Evolutionary conservation across 2,329 filamentous ascomycete species (phyloP), one percentile per base, ranked within the genome.

Genomic region (Botrytis pseudocinerea): DNA sequence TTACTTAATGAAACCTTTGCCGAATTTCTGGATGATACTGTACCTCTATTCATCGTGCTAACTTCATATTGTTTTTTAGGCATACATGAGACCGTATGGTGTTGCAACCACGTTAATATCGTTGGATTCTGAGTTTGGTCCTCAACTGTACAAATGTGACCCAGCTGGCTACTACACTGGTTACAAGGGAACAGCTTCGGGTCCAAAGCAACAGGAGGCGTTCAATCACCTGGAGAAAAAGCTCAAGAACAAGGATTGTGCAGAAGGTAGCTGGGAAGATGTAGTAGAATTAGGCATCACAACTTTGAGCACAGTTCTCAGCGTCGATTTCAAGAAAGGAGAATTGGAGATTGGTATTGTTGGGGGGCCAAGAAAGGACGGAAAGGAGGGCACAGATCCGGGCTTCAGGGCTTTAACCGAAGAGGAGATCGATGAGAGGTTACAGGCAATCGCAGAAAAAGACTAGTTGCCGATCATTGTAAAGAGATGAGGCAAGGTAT

Each of bases 211-310:
- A 83, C 96, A 99, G 83, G 96, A 99, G 87, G 96, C 96, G 76
- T 90, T 98, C 82, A 99, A 99, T 85, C 94, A 97, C 83, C 88
- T 99, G 74, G 96, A 99, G 89, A 98, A 98, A 91, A 98, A 98
- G 89, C 90, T 99, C 83, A 97, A 98, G 87, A 98, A 97, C 91
- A 98, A 98, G 90, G 95, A 98, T 81, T 87, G 89, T 80, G 96
- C 95, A 51, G 92, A 96, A 73, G 96, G 96, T 75, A 91, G 86
- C 81, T 99, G 96, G 96, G 93, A 97, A 84, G 96, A 99, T 75
- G 96, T 99, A 66, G 95, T 99, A 68, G 96, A 99, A 87, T 88
- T 98, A 80, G 96, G 93, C 74, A 99, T 99, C 83, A 93, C 94
- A 62, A 95, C 96, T 10, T 86, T 99, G 83, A 97, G 95, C 89